These are phyloP conservation scores for Spiraea crenata DNA, from an alignment of 331 rosid species.

Conservation along the genomic window DNA sequence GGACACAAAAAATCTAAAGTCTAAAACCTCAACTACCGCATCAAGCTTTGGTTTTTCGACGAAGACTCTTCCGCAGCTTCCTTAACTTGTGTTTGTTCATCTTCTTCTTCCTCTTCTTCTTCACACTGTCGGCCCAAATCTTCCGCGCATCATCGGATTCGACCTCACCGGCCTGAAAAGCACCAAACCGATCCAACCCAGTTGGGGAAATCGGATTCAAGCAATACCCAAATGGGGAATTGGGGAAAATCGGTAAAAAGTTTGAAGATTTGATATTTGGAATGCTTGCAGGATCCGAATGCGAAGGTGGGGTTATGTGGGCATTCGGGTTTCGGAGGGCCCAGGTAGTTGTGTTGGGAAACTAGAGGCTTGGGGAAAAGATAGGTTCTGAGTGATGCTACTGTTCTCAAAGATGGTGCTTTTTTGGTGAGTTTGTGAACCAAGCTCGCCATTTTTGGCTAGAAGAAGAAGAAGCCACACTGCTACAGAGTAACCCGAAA, in stretches of 20 bases:
- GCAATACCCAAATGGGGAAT: constrained; percentile 38
- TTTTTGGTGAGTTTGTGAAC: constrained; percentile 30
- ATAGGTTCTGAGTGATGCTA: constrained; percentile 22
- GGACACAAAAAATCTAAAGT: not conserved
- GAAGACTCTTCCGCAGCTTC: constrained; percentile 55
- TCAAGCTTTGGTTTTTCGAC: constrained; percentile 44
- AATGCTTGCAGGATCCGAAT: not conserved
- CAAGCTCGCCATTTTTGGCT: constrained; percentile 31
- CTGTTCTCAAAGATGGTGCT: constrained; percentile 16
- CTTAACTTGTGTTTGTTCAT: constrained; percentile 57
- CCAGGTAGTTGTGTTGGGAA: constrained; percentile 13
- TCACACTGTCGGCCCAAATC: constrained; percentile 56
- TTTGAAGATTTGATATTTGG: constrained; percentile 16
- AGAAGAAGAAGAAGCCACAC: not conserved
- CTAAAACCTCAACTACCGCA: constrained; percentile 1
- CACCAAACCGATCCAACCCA: constrained; percentile 21
- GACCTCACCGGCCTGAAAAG: constrained; percentile 12
- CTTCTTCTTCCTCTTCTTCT: constrained; percentile 63
- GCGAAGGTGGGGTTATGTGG: not conserved
- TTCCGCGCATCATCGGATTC: constrained; percentile 28
- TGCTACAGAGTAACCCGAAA: not conserved
- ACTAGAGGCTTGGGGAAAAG: not conserved
- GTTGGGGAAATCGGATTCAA: constrained; percentile 23
- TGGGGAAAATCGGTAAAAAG: constrained; percentile 28
- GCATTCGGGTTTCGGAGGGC: constrained; percentile 3